These are phyloP conservation scores for Trichoderma sp. DNA, from an alignment of 2,329 filamentous ascomycete genomes.

Conservation along the genomic window DNA sequence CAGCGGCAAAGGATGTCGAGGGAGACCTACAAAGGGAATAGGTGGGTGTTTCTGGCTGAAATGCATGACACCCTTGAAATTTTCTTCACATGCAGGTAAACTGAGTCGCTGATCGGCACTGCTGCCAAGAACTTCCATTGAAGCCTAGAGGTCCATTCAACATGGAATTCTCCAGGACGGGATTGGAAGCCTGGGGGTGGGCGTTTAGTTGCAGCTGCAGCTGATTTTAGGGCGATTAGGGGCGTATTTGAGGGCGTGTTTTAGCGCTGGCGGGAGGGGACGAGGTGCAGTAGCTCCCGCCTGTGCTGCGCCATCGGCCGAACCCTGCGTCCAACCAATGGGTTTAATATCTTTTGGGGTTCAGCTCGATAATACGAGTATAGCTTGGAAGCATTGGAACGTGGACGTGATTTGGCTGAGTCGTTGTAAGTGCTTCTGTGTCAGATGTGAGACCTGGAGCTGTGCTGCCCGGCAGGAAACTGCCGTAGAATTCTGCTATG, in stretches of 20 bases:
- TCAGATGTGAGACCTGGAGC: neutral
- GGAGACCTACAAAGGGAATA: neutral
- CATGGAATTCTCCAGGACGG: neutral
- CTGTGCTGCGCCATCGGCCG: neutral
- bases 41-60: neutral
- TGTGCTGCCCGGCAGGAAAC: neutral
- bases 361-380: neutral
- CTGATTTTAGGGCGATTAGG: neutral
- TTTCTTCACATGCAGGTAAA: neutral
- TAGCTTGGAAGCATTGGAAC: neutral
- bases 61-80: neutral
- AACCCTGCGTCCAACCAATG: neutral
- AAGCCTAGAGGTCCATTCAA: neutral
- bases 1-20: neutral
- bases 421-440: neutral
- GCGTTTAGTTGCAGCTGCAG: neutral
- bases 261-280: neutral
- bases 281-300: constrained; percentile 13
- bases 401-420: neutral
- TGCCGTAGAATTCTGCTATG: neutral
- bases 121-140: neutral
- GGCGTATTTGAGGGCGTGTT: neutral
- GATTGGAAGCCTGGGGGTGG: neutral
- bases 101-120: neutral
- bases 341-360: neutral